Evolutionary conservation across 495 filamentous ascomycete genomes (phyloP).

Genomic region (Penicillium samsonianum): DNA sequence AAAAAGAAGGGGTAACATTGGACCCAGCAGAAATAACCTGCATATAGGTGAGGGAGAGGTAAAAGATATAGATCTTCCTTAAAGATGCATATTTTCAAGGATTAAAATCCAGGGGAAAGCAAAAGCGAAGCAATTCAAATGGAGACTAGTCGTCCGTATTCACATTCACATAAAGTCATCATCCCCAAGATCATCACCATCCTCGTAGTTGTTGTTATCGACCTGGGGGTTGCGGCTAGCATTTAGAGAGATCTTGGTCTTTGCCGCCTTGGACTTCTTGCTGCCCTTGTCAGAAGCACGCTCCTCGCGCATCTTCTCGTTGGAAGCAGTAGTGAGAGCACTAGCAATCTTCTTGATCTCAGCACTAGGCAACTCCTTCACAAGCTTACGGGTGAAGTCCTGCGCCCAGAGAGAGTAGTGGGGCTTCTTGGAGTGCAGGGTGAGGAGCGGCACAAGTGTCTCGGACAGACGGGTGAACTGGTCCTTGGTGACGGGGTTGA

Average conservation of each 20-base stretch:
- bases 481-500: constrained; percentile 84
- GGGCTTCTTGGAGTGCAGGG: constrained; percentile 76
- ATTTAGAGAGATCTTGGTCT: constrained; percentile 85
- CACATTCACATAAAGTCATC: constrained; percentile 69
- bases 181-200: constrained; percentile 75
- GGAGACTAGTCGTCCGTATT: constrained; percentile 16
- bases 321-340: constrained; percentile 78
- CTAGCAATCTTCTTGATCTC: constrained; percentile 95
- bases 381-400: constrained; percentile 84
- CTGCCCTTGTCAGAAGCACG: constrained; percentile 89
- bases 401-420: constrained; percentile 87
- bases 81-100: constrained; percentile 19
- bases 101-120: constrained; percentile 16
- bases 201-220: constrained; percentile 75
- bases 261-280: constrained; percentile 94
- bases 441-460: constrained; percentile 72
- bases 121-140: constrained; percentile 15
- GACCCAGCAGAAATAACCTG: not conserved
- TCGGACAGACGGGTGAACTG: constrained; percentile 78
- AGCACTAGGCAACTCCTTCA: constrained; percentile 82
- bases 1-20: not conserved
- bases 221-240: constrained; percentile 65
- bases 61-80: constrained; percentile 2
- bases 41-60: not conserved
- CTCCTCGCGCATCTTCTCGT: constrained; percentile 99